Conservation (phyloP, 2,329 filamentous ascomycete genomes). For the Harringtonia aguacate region DNA sequence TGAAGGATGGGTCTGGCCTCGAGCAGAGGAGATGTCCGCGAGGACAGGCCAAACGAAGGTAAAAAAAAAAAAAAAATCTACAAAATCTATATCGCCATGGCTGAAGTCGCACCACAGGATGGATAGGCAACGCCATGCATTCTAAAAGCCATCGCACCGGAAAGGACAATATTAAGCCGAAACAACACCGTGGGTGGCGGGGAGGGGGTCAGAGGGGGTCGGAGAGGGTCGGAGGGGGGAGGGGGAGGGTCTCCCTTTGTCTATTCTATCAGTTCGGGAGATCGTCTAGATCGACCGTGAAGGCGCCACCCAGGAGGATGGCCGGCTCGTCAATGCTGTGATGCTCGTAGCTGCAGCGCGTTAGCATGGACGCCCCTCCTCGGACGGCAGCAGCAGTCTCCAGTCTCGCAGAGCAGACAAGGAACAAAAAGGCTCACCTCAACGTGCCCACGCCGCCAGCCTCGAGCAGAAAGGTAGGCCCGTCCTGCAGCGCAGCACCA, state of each 20-base stretch:
- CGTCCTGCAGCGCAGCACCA: conserved; percentile 60
- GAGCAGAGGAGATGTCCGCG: too few relatives aligned
- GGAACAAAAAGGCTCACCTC: conserved; percentile 43
- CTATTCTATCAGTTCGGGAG: too few relatives aligned
- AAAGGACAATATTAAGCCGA: too few relatives aligned
- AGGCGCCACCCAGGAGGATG: conserved; percentile 65
- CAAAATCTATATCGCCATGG: not conserved
- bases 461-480: conserved; percentile 73
- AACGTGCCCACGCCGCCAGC: conserved; percentile 75
- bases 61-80: not conserved
- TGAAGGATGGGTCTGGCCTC: too few relatives aligned
- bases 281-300: conserved; percentile 39
- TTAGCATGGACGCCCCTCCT: not conserved
- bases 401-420: too few relatives aligned
- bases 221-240: too few relatives aligned
- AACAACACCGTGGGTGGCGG: too few relatives aligned
- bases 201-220: too few relatives aligned
- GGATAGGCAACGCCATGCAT: too few relatives aligned
- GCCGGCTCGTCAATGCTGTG: conserved; percentile 68
- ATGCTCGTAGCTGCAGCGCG: conserved; percentile 59
- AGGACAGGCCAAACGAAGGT: not conserved
- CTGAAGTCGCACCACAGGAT: not conserved
- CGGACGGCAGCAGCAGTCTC: too few relatives aligned
- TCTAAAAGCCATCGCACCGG: too few relatives aligned
- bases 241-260: too few relatives aligned